These are phyloP conservation scores for Pholiota conissans DNA, from an alignment of 768 basidiomycete genomes.

Conservation along the genomic window DNA sequence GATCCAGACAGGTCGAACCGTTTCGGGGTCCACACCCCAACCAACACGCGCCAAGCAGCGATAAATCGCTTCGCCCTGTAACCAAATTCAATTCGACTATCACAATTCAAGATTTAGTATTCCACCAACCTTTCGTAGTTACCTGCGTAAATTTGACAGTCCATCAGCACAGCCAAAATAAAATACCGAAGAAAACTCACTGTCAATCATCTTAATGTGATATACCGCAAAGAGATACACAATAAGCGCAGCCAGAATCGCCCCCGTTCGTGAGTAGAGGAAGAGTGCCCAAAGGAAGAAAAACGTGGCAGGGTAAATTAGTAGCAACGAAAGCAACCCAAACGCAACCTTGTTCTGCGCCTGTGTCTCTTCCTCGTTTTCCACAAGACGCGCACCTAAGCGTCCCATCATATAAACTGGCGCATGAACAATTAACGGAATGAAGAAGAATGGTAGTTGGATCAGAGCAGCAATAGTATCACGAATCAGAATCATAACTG, in stretches of 20 bases:
- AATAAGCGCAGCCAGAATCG: slow-evolving; percentile 62
- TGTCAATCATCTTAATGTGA: slow-evolving; percentile 84
- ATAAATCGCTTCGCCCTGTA: slow-evolving; percentile 79
- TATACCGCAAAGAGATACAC: slow-evolving; percentile 83
- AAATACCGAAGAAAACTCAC: slow-evolving; percentile 44
- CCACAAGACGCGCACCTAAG: slow-evolving; percentile 68
- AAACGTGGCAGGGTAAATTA: slow-evolving; percentile 84
- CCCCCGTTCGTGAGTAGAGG: slow-evolving; percentile 73
- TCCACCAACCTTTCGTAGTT: slow-evolving; percentile 74
- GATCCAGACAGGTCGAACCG: slow-evolving; percentile 76
- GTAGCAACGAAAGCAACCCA: slow-evolving; percentile 70
- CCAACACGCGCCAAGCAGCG: slow-evolving; percentile 95
- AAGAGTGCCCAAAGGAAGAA: slow-evolving; percentile 84
- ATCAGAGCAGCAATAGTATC: slow-evolving; percentile 72
- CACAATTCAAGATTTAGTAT: neutral
- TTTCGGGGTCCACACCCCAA: slow-evolving; percentile 91
- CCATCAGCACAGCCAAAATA: neutral
- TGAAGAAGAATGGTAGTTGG: slow-evolving; percentile 84
- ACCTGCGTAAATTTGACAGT: slow-evolving; percentile 39
- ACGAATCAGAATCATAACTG: slow-evolving; percentile 74
- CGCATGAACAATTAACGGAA: slow-evolving; percentile 80
- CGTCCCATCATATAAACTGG: slow-evolving; percentile 86
- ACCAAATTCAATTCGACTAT: neutral
- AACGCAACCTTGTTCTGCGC: slow-evolving; percentile 97
- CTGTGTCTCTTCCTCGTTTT: slow-evolving; percentile 91